phyloP scores from a whole-genome alignment of 805 yeast genomes.

The Ogataea methylovora region DNA sequence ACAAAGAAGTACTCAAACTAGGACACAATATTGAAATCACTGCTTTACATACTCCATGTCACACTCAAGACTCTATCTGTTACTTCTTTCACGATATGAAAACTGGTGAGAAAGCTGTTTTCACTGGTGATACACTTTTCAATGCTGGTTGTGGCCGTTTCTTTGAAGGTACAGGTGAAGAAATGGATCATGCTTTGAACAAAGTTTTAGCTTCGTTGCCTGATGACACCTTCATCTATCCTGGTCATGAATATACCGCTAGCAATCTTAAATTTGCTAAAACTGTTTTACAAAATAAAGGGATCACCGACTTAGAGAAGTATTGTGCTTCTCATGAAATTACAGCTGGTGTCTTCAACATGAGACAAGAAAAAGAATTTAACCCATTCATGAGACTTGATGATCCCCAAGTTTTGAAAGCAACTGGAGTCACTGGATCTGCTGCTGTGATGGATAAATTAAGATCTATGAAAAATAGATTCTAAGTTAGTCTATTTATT shows the following conservation, averaged over 20 bases:
- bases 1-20: constrained; percentile 51
- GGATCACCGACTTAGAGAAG: constrained; percentile 45
- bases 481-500: constrained; percentile 17
- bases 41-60: constrained; percentile 95
- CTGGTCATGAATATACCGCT: constrained; percentile 95
- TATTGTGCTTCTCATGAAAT: constrained; percentile 50
- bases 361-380: constrained; percentile 70
- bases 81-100: constrained; percentile 63
- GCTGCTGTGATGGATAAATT: constrained; percentile 62
- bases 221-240: constrained; percentile 64
- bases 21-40: constrained; percentile 61
- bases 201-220: constrained; percentile 54
- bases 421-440: constrained; percentile 44
- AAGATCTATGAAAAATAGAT: constrained; percentile 69
- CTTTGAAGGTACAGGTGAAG: constrained; percentile 80
- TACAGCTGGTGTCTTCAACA: constrained; percentile 82
- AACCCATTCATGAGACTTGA: constrained; percentile 85
- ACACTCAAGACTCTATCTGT: constrained; percentile 93
- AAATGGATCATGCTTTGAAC: constrained; percentile 72
- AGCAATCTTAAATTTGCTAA: constrained; percentile 74
- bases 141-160: constrained; percentile 95
- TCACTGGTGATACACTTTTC: constrained; percentile 94
- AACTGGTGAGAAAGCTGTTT: constrained; percentile 64
- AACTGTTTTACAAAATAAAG: constrained; percentile 45
- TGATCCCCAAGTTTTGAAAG: constrained; percentile 54